Evolutionary conservation across 1,284 basidiomycete species (phyloP).

Genomic region (Afroboletus lepidellus): DNA sequence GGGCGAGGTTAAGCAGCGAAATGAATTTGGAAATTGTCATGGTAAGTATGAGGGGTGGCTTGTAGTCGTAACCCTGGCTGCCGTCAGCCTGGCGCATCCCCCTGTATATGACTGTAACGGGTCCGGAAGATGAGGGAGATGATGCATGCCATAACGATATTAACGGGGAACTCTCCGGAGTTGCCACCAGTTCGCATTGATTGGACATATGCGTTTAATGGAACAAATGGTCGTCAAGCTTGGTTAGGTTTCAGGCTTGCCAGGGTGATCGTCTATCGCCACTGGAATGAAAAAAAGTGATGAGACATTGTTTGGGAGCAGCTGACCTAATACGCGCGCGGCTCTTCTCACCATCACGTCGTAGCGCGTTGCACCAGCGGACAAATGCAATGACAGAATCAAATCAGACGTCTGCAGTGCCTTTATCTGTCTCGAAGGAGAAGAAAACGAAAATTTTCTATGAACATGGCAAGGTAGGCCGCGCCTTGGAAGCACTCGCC

Average conservation of each 20-base stretch:
- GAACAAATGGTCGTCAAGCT: constrained; percentile 18
- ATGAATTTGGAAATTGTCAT: constrained; percentile 28
- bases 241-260: constrained; percentile 16
- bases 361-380: constrained; percentile 6
- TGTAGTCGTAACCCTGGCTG: constrained; percentile 18
- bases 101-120: constrained; percentile 38
- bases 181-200: constrained; percentile 8
- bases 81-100: constrained; percentile 25
- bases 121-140: constrained; percentile 20
- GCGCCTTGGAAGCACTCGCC: constrained; percentile 7
- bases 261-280: constrained; percentile 20
- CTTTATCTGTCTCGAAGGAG: constrained; percentile 24
- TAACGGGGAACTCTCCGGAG: constrained; percentile 32
- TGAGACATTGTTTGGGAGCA: constrained; percentile 11
- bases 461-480: constrained; percentile 35
- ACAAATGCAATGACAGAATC: constrained; percentile 27
- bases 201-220: constrained; percentile 10
- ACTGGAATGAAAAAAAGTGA: not conserved
- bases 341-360: constrained; percentile 17
- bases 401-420: constrained; percentile 21
- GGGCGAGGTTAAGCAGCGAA: constrained; percentile 16
- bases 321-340: constrained; percentile 25
- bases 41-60: constrained; percentile 11
- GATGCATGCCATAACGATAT: constrained; percentile 34
- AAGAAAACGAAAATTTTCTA: constrained; percentile 30